A percentile compares a stretch with the other conserved stretches of the same genome.
phyloP scores from a whole-genome alignment of 2,329 filamentous ascomycete genomes.

The Talaromyces piceae region DNA sequence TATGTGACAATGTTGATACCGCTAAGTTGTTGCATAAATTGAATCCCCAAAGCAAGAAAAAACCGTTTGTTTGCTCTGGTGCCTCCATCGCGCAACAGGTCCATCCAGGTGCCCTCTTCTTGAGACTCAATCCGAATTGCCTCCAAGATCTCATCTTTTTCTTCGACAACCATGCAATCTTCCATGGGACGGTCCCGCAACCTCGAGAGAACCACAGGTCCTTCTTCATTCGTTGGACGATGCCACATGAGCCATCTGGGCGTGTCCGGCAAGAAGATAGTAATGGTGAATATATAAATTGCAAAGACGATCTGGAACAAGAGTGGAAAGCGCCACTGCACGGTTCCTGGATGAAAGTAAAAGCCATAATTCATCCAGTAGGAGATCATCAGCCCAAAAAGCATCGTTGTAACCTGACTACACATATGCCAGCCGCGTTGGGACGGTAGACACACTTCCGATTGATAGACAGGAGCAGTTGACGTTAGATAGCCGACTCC shows the following conservation, averaged over 20 bases:
- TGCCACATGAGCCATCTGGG: constrained; percentile 39
- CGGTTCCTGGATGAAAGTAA: neutral
- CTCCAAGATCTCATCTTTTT: constrained; percentile 1
- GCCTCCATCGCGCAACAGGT: constrained; percentile 4
- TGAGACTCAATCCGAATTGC: constrained; percentile 4
- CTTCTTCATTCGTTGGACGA: constrained; percentile 29
- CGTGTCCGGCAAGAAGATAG: constrained; percentile 36
- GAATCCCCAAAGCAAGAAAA: constrained; percentile 7
- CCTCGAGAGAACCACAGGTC: constrained; percentile 23
- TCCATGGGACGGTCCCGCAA: neutral
- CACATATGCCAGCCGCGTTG: constrained; percentile 20
- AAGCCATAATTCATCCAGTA: constrained; percentile 10
- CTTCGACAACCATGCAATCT: neutral
- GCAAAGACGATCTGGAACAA: constrained; percentile 40
- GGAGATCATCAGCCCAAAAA: constrained; percentile 17
- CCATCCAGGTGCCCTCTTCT: constrained; percentile 7
- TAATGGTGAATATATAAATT: constrained; percentile 29
- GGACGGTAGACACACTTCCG: constrained; percentile 18
- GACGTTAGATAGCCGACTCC: constrained; percentile 13
- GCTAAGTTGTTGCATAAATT: constrained; percentile 29
- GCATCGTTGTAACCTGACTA: constrained; percentile 2
- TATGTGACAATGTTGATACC: constrained; percentile 18
- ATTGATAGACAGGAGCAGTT: constrained; percentile 24
- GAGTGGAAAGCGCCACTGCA: constrained; percentile 35
- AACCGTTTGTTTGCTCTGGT: constrained; percentile 3